Base-by-base conservation (phyloP, 495 filamentous ascomycete species). In the Podospora australis region DNA sequence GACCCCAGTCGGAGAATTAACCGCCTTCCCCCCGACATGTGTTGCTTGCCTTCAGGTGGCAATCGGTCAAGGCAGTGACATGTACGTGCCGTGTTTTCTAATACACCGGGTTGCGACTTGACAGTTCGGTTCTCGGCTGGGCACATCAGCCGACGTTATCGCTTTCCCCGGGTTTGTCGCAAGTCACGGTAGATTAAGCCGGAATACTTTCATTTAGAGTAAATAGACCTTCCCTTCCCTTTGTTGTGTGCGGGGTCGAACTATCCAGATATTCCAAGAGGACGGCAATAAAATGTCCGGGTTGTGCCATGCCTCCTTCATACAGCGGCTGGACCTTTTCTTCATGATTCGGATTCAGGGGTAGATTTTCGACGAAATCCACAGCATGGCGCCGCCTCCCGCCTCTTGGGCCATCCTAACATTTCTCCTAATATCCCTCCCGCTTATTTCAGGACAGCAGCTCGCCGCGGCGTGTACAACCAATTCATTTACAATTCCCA, bases 401-500 rank as follows among this genome's bases (percentile, higher is more conserved):
- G 32, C 9, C 11, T 36, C 14, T 13, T 5, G 4, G 14, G 38
- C 17, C 19, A 5, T 20, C 4, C 16, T 40, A 11, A 11, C 38
- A 2, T 11, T 17, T 13, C 38, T 43, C 6, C 20, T 43, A 28
- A n/a, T 13, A 28, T 11, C 38, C 5, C 21, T 26, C 7, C 13
- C 20, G 1, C 39, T 44, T 14, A 25, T 13, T 23, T 25, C 48
- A 5, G 44, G 14, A 14, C 16, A 20, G 6, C 50, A 53, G 34
- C 10, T 48, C 4, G 23, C 50, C 6, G 32, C 39, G 16, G 50
- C 42, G 2, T 62, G 59, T 46, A 62, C 59, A 8, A 30, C 51
- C 9, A 54, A 44, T 2, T 62, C 59, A 0, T 62, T 62, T 25
- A 49, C 49, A 6, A 39, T 48, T 10, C 56, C 59, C 10, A 59